These are phyloP conservation scores for Diplocarpon rosae DNA, from an alignment of 2,329 filamentous ascomycete genomes.

Conservation along the genomic window DNA sequence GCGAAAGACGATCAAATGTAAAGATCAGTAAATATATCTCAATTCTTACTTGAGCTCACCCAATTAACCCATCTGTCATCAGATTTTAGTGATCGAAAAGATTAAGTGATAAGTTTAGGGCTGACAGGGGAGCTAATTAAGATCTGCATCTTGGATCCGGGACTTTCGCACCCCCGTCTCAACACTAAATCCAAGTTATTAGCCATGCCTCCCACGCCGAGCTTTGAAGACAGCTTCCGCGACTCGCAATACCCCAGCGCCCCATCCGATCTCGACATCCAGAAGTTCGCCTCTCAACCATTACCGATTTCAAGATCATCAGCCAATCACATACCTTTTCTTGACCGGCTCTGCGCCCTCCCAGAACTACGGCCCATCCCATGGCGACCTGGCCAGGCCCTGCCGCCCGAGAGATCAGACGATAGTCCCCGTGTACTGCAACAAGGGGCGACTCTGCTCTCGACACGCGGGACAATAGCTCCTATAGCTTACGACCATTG, in stretches of 20 bases:
- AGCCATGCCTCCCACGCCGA: not conserved
- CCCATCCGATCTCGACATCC: not conserved
- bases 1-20: too few relatives aligned
- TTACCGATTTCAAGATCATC: not conserved
- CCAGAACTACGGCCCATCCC: conserved; percentile 19
- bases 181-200: too few relatives aligned
- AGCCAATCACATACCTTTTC: conserved; percentile 8
- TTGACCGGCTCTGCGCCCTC: conserved; percentile 12
- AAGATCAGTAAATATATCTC: too few relatives aligned
- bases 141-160: too few relatives aligned
- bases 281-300: not conserved
- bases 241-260: not conserved
- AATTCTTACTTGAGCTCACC: too few relatives aligned
- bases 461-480: conserved; percentile 14
- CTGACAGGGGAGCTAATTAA: too few relatives aligned
- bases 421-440: conserved; percentile 20
- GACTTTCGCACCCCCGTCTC: too few relatives aligned
- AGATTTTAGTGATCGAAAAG: too few relatives aligned
- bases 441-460: conserved; percentile 17
- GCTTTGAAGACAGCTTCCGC: conserved; percentile 1
- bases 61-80: too few relatives aligned
- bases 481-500: conserved; percentile 17
- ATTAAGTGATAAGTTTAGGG: too few relatives aligned
- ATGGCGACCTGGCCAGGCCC: conserved; percentile 20
- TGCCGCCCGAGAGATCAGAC: conserved; percentile 17